Evolutionary conservation across 192 early-diverging fungal species (phyloP).

Genomic region (Haplosporangium gracile): DNA sequence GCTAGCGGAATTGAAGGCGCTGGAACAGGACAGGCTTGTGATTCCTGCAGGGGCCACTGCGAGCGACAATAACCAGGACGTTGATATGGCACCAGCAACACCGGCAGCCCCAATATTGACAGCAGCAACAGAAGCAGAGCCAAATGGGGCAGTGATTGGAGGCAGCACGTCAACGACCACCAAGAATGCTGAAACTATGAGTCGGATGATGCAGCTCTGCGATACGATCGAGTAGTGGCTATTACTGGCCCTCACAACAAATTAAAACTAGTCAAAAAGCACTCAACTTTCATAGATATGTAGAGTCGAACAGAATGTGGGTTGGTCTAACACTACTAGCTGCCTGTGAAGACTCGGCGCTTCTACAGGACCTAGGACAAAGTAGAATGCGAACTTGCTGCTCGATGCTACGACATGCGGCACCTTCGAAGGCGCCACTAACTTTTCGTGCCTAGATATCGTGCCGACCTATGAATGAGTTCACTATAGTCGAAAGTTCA

Average conservation of each 20-base stretch:
- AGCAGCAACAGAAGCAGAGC: neutral
- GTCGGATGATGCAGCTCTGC: constrained; percentile 39
- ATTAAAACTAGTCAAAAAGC: neutral
- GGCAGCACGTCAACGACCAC: neutral
- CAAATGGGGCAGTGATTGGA: neutral
- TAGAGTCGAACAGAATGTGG: neutral
- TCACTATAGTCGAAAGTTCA: too few species aligned
- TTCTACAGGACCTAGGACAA: neutral
- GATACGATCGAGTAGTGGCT: constrained; percentile 25
- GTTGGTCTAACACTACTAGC: neutral
- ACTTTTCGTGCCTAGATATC: too few species aligned
- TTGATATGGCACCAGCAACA: constrained; percentile 20
- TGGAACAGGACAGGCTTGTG: constrained; percentile 28
- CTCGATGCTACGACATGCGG: neutral
- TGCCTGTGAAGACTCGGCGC: neutral
- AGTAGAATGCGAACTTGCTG: neutral
- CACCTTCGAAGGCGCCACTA: too few species aligned
- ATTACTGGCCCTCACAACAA: neutral
- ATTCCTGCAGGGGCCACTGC: neutral
- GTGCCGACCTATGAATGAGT: too few species aligned
- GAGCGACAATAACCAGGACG: constrained; percentile 4
- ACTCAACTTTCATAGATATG: neutral
- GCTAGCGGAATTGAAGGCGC: constrained; percentile 15
- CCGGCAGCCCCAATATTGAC: neutral
- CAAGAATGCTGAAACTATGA: constrained; percentile 11